Base-by-base conservation (phyloP, 805 yeast genomes). In the Candida andamanensis region DNA sequence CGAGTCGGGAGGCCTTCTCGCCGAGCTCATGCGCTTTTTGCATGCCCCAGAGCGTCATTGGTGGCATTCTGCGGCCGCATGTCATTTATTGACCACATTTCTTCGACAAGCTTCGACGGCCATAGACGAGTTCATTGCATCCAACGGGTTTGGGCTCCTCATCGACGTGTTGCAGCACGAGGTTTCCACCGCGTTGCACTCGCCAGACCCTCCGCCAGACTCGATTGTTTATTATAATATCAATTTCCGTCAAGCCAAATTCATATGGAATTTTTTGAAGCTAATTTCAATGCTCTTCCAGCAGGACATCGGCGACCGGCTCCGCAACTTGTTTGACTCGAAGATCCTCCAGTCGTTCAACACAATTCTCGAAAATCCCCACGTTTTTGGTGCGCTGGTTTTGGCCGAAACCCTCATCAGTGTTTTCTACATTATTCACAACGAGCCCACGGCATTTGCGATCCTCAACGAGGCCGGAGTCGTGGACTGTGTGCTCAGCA, bases 401-500 rank as follows among this genome's bases (percentile, higher is more conserved):
- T 53, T 84, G 10, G 64, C 84, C 0, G 63, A 74, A 15, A 70
- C 84, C 0, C 52, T 89, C 22, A 80, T 76, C 39, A 72, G 80
- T 9, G 68, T 86, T 14, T 72, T 80, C 24, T 71, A 72, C 9
- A 84, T 86, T 37, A 77, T 89, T 17, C 90, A 89, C 50, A 83
- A 81, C 43, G 97, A 90, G 47, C 96, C 97, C 6, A 86, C 96
- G 0, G 85, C 95, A 3, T 89, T 72, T 47, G 70, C 82, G 2
- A 78, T 89, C 25, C 65, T 89, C 42, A 78, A 75, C 24, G 97
- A 89, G 52, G 80, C 94, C 0, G 74, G 76, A 1, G 75, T 84
- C 1, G 75, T 89, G 22, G 81, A 80, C 28, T 61, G 74, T 2
- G 67, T 87, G 22, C 53, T 87, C 30, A 68, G 69, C 8, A 68